Percentiles rank a stretch among this genome's conserved stretches.
phyloP scores from a whole-genome alignment of 2,329 filamentous ascomycete species.

The Pseudocercospora fuligena region DNA sequence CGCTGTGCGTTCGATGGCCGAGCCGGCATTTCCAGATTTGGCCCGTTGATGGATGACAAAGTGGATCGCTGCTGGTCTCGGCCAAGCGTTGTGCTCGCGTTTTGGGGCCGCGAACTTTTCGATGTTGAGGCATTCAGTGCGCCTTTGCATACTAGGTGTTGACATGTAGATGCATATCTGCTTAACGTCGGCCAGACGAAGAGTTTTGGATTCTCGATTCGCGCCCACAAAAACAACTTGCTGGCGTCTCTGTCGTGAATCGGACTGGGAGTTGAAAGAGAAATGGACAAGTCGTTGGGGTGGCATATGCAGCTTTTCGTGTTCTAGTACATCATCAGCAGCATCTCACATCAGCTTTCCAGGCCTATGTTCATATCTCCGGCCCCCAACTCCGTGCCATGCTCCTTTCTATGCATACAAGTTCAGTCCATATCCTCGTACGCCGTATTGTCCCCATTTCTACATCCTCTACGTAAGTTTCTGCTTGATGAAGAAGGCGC shows the following conservation, averaged over 20 bases:
- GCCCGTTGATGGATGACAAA: neutral
- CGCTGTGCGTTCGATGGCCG: neutral
- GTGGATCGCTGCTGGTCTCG: neutral
- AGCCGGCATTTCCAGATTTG: neutral
- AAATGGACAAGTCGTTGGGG: neutral
- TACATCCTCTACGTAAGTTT: constrained; percentile 76
- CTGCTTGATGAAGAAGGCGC: constrained; percentile 99
- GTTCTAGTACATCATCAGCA: constrained; percentile 1
- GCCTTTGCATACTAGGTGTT: neutral
- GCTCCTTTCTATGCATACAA: constrained; percentile 20
- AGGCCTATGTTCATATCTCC: constrained; percentile 1
- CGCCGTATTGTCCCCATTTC: neutral
- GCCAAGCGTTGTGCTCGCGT: neutral
- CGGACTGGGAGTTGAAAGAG: neutral
- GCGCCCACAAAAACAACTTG: neutral
- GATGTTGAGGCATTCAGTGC: neutral
- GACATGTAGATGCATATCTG: neutral
- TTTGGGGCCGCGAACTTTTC: neutral
- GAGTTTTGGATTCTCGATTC: neutral
- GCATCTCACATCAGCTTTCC: constrained; percentile 4
- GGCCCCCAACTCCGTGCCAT: constrained; percentile 14
- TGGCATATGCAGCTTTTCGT: neutral
- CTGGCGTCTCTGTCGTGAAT: neutral
- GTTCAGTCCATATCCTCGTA: neutral
- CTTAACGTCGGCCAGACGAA: neutral